These are phyloP conservation scores for Lentinula raphanica DNA, from an alignment of 768 basidiomycete genomes.

Conservation along the genomic window DNA sequence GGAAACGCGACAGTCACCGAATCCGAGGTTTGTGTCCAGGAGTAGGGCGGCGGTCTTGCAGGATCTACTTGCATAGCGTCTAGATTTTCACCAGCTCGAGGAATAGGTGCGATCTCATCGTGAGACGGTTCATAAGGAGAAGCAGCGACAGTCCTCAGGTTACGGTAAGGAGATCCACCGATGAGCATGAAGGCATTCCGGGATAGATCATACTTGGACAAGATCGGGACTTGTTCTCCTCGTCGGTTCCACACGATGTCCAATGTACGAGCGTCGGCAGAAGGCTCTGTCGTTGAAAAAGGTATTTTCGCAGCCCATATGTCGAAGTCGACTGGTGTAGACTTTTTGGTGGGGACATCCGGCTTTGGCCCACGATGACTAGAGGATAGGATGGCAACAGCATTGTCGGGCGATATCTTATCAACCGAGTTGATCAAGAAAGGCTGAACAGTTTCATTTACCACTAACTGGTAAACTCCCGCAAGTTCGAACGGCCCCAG, in stretches of 20 bases:
- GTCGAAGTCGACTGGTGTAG: conserved; percentile 46
- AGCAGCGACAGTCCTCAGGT: conserved; percentile 25
- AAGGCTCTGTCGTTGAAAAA: conserved; percentile 25
- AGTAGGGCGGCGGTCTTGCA: conserved; percentile 71
- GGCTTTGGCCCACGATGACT: conserved; percentile 32
- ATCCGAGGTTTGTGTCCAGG: conserved; percentile 88
- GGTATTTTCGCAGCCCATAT: conserved; percentile 56
- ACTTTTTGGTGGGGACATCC: conserved; percentile 20
- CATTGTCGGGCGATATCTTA: conserved; percentile 29
- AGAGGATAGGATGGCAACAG: conserved; percentile 55
- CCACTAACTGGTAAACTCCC: conserved; percentile 48
- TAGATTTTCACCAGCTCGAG: conserved; percentile 54
- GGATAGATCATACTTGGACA: conserved; percentile 41
- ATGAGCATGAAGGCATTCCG: conserved; percentile 49
- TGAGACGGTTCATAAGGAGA: conserved; percentile 50
- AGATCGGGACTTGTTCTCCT: conserved; percentile 67
- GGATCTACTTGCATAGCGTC: conserved; percentile 32
- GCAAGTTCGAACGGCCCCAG: conserved; percentile 37
- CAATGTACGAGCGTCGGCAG: conserved; percentile 29
- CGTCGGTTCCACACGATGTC: conserved; percentile 65
- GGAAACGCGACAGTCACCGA: conserved; percentile 81
- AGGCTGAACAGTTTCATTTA: conserved; percentile 27
- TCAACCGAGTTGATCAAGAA: conserved; percentile 36
- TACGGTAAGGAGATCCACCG: conserved; percentile 52
- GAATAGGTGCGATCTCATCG: conserved; percentile 68